Evolutionary conservation across 2,329 filamentous ascomycete genomes (phyloP).

Genomic region (Westerdykella aurantiaca): DNA sequence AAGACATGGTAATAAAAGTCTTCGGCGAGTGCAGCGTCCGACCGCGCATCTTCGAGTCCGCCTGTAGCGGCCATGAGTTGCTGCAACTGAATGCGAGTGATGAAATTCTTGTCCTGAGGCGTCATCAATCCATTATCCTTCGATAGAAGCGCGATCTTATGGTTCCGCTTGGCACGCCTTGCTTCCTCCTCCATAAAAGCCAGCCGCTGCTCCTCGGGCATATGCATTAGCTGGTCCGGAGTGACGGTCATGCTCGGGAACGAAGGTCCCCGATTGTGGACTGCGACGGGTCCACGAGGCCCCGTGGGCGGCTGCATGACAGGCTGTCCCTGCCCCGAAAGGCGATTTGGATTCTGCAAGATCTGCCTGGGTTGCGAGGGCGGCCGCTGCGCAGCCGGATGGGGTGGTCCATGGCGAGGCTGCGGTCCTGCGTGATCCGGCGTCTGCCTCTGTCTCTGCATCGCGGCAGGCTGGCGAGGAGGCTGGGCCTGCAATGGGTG

Average conservation of each 20-base stretch:
- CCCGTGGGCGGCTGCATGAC: constrained; percentile 22
- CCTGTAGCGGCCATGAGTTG: constrained; percentile 91
- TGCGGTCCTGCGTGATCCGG: constrained; percentile 19
- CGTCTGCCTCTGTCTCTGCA: constrained; percentile 31
- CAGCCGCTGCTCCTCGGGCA: constrained; percentile 78
- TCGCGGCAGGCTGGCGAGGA: constrained; percentile 29
- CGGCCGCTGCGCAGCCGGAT: constrained; percentile 37
- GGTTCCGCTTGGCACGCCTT: constrained; percentile 91
- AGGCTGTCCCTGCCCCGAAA: constrained; percentile 42
- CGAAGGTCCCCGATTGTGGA: constrained; percentile 44
- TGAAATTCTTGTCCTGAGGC: constrained; percentile 98
- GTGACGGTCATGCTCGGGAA: constrained; percentile 52
- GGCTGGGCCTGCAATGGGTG: constrained; percentile 26
- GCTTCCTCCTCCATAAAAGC: constrained; percentile 86
- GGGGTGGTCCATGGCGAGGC: constrained; percentile 22
- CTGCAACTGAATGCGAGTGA: constrained; percentile 94
- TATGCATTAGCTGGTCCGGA: constrained; percentile 65
- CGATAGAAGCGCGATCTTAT: constrained; percentile 91
- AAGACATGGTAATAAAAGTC: constrained; percentile 99
- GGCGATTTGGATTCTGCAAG: constrained; percentile 69
- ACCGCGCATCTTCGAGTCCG: constrained; percentile 71
- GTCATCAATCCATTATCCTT: constrained; percentile 98
- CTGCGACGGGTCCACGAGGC: constrained; percentile 31
- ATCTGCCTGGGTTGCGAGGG: constrained; percentile 60
- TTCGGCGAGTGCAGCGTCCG: constrained; percentile 75